Evolutionary conservation across 495 filamentous ascomycete genomes (phyloP).

Genomic region (Neurospora sp.): DNA sequence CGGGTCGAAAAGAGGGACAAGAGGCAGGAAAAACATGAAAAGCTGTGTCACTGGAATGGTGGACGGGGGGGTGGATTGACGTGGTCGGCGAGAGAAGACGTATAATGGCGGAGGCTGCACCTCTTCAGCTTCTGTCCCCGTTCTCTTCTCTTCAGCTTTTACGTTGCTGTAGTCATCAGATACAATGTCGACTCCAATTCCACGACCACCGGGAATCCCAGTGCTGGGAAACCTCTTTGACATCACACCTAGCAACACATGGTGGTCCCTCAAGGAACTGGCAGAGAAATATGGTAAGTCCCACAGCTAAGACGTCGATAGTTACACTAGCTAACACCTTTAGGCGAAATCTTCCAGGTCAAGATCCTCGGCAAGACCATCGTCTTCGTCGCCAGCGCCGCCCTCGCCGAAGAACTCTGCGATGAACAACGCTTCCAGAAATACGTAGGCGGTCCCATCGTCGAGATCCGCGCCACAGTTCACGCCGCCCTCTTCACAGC

Average conservation of each 20-base stretch:
- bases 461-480: conserved; percentile 48
- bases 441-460: conserved; percentile 40
- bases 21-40: neutral
- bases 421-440: conserved; percentile 62
- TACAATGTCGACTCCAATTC: conserved; percentile 42
- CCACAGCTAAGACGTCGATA: neutral
- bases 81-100: neutral
- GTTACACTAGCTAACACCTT: conserved; percentile 5
- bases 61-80: neutral
- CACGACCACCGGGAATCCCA: conserved; percentile 55
- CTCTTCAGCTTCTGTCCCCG: neutral
- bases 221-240: conserved; percentile 60
- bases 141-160: neutral
- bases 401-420: conserved; percentile 55
- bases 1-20: neutral
- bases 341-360: conserved; percentile 62
- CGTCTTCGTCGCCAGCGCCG: conserved; percentile 40
- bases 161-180: neutral
- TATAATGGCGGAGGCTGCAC: neutral
- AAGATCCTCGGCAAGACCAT: conserved; percentile 33
- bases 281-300: conserved; percentile 52
- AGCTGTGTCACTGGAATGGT: neutral
- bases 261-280: conserved; percentile 51
- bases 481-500: conserved; percentile 64
- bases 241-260: conserved; percentile 50